A percentile compares a stretch with the other conserved stretches of the same genome.
phyloP scores from a whole-genome alignment of 768 basidiomycete genomes.

The Mrakia frigida region DNA sequence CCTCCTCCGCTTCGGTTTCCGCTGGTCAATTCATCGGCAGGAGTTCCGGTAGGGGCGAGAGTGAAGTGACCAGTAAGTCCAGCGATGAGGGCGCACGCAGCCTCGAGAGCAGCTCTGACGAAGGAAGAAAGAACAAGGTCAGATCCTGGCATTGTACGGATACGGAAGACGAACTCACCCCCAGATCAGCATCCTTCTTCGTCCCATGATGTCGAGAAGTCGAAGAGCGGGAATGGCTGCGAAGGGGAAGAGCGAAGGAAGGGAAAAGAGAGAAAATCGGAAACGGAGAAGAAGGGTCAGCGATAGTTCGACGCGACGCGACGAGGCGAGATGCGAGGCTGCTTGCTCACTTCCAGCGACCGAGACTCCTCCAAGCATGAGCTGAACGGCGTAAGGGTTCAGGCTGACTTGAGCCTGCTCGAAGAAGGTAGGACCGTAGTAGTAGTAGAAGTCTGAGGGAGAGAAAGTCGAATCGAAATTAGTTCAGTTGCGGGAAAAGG shows the following conservation, averaged over 20 bases:
- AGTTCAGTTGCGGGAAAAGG: neutral
- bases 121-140: neutral
- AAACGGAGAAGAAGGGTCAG: neutral
- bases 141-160: no score
- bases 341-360: constrained; percentile 50
- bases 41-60: constrained; percentile 55
- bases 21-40: constrained; percentile 50
- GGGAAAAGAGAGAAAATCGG: neutral
- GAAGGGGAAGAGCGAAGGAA: neutral
- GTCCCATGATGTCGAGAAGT: constrained; percentile 70
- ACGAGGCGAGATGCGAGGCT: neutral
- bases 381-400: constrained; percentile 67
- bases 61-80: constrained; percentile 67
- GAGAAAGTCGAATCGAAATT: neutral
- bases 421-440: constrained; percentile 65
- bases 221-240: constrained; percentile 59
- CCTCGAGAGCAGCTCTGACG: no score
- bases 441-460: neutral
- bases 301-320: neutral
- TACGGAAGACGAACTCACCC: constrained; percentile 43
- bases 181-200: constrained; percentile 65
- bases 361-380: constrained; percentile 68
- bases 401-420: constrained; percentile 66
- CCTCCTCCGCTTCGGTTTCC: constrained; percentile 53
- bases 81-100: constrained; percentile 44